Percentiles rank a stretch among this genome's conserved stretches.
These are phyloP conservation scores for Camillea tinctor DNA, from an alignment of 2,329 filamentous ascomycete species.

Conservation along the genomic window DNA sequence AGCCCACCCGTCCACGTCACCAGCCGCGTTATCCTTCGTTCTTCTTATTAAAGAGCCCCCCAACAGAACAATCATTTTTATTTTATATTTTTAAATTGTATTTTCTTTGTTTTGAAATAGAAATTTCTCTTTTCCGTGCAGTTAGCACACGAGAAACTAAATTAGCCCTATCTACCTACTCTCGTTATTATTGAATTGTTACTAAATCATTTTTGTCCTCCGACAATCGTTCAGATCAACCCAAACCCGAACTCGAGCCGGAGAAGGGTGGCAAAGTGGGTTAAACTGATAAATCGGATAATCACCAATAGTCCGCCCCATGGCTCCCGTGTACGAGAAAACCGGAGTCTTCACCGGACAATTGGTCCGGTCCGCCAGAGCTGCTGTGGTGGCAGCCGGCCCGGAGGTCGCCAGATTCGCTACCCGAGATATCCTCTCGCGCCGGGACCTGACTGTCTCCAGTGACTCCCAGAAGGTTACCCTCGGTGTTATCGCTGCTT, in stretches of 20 bases:
- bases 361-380: slow-evolving; percentile 25
- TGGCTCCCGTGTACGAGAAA: slow-evolving; percentile 27
- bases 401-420: slow-evolving; percentile 25
- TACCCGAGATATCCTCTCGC: slow-evolving; percentile 36
- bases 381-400: slow-evolving; percentile 26
- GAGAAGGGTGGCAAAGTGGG: not conserved
- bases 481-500: slow-evolving; percentile 67
- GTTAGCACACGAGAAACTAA: too few relatives aligned
- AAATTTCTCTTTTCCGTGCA: too few relatives aligned
- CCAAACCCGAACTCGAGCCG: too few relatives aligned
- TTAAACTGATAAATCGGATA: not conserved
- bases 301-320: slow-evolving; percentile 9
- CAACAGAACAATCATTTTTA: not conserved
- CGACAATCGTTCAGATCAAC: too few relatives aligned
- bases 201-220: too few relatives aligned
- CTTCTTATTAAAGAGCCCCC: not conserved
- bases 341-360: slow-evolving; percentile 21
- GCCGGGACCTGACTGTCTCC: slow-evolving; percentile 55
- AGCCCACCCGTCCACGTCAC: slow-evolving; percentile 20
- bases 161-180: too few relatives aligned
- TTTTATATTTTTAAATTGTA: too few relatives aligned
- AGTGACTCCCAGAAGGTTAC: slow-evolving; percentile 70
- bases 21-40: slow-evolving; percentile 1
- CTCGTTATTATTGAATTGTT: too few relatives aligned
- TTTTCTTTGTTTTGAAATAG: too few relatives aligned